phyloP scores from a whole-genome alignment of 1,139 yeast species.

The Geotrichum candidum region DNA sequence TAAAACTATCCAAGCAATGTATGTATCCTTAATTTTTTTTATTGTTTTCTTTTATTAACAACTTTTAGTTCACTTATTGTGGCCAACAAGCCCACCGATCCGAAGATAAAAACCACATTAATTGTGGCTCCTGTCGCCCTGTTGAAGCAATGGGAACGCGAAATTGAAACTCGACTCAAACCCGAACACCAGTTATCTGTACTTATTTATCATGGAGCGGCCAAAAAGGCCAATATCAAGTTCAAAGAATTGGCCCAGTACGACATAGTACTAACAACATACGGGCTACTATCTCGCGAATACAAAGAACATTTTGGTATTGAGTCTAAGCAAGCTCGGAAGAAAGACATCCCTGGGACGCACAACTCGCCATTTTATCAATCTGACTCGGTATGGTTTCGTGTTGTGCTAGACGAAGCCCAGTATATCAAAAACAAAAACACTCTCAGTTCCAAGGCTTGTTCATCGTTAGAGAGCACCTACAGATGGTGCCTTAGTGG shows the following conservation, averaged over 20 bases:
- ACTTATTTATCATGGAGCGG: constrained; percentile 58
- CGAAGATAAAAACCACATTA: constrained; percentile 50
- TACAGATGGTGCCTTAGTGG: constrained; percentile 84
- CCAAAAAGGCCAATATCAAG: constrained; percentile 29
- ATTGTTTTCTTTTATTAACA: constrained; percentile 1
- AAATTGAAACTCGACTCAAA: constrained; percentile 57
- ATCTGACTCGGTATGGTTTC: constrained; percentile 42
- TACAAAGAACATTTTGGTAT: constrained; percentile 25
- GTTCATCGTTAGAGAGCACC: constrained; percentile 47
- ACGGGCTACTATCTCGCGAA: constrained; percentile 57
- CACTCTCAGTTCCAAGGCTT: constrained; percentile 64
- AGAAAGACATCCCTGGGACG: constrained; percentile 32
- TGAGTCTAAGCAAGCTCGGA: constrained; percentile 34
- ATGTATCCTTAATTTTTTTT: constrained; percentile 4
- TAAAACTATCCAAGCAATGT: constrained; percentile 77
- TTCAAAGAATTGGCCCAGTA: constrained; percentile 47
- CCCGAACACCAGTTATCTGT: constrained; percentile 43
- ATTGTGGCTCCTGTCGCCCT: constrained; percentile 83
- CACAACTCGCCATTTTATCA: constrained; percentile 58
- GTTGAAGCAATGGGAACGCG: constrained; percentile 78
- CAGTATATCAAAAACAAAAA: constrained; percentile 75
- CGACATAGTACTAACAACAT: constrained; percentile 78
- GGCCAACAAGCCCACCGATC: constrained; percentile 43
- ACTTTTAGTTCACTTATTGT: constrained; percentile 47
- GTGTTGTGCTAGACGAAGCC: constrained; percentile 86